Conservation (phyloP, 2,329 filamentous ascomycete genomes). For the Penicillium sp. region DNA sequence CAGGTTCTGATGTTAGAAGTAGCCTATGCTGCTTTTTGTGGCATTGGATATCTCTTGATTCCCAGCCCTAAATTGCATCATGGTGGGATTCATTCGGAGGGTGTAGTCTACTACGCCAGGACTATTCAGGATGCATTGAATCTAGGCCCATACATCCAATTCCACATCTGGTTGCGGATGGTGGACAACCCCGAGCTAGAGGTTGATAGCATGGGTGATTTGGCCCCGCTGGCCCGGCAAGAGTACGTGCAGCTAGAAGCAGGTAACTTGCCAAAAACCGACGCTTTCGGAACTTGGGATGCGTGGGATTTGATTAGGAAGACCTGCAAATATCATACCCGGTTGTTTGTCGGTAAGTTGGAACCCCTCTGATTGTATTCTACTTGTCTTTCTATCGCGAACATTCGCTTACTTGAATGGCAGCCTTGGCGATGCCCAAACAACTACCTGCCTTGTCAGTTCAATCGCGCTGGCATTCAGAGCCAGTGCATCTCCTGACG, state of each 20-base stretch:
- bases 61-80: constrained; percentile 74
- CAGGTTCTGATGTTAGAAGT: constrained; percentile 91
- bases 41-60: constrained; percentile 80
- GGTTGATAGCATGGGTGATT: constrained; percentile 51
- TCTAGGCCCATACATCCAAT: constrained; percentile 75
- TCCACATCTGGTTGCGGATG: constrained; percentile 85
- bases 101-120: constrained; percentile 77
- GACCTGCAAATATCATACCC: constrained; percentile 81
- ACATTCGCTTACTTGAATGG: constrained; percentile 25
- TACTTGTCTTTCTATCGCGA: background rate
- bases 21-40: constrained; percentile 94
- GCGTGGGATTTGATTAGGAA: constrained; percentile 88
- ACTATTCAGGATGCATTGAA: constrained; percentile 80
- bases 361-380: constrained; percentile 13
- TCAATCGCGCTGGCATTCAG: constrained; percentile 68
- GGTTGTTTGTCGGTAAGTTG: constrained; percentile 81
- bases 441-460: constrained; percentile 62
- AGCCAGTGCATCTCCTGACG: constrained; percentile 64
- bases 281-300: constrained; percentile 86
- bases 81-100: constrained; percentile 55
- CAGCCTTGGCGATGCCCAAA: constrained; percentile 65
- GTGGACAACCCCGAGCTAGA: constrained; percentile 71
- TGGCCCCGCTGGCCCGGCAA: constrained; percentile 51
- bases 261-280: constrained; percentile 57
- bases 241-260: constrained; percentile 46